Evolutionary conservation across 345 rosid genomes (phyloP).

Genomic region (Populus simonii): DNA sequence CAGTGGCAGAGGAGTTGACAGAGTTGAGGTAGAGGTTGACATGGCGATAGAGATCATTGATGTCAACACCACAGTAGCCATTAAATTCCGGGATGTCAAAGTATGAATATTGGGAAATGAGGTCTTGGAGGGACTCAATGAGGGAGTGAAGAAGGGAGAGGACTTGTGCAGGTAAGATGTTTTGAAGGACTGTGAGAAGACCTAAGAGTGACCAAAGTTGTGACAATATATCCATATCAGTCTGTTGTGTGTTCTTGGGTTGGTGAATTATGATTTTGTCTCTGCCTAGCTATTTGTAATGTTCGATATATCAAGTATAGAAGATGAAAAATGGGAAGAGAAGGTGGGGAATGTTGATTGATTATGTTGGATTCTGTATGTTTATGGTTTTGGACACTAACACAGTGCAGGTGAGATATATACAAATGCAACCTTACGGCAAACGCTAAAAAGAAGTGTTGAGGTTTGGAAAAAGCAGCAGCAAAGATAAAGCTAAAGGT

Average conservation of each 20-base stretch:
- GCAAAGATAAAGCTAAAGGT: slow-evolving; percentile 32
- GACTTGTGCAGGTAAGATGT: slow-evolving; percentile 45
- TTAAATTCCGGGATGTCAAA: slow-evolving; percentile 49
- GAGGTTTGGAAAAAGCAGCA: slow-evolving; percentile 9
- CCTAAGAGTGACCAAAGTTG: slow-evolving; percentile 52
- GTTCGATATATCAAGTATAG: not conserved
- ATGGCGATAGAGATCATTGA: slow-evolving; percentile 53
- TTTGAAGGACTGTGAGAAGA: slow-evolving; percentile 50
- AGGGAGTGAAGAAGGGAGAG: slow-evolving; percentile 40
- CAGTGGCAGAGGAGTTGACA: slow-evolving; percentile 20
- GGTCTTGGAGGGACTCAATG: slow-evolving; percentile 40
- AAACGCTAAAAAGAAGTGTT: slow-evolving; percentile 1
- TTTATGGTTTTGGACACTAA: not conserved
- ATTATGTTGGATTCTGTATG: not conserved
- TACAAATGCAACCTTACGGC: not conserved
- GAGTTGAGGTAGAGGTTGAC: slow-evolving; percentile 45
- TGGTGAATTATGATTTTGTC: slow-evolving; percentile 19
- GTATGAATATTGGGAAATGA: slow-evolving; percentile 39
- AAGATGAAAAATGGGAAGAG: not conserved
- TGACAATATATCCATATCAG: slow-evolving; percentile 39
- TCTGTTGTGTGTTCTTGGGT: not conserved
- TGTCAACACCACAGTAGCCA: slow-evolving; percentile 51
- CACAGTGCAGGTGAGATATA: not conserved
- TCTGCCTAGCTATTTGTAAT: not conserved
- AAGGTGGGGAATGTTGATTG: not conserved